Evolutionary conservation across 768 basidiomycete genomes (phyloP).

Genomic region (Lactarius hatsudake): DNA sequence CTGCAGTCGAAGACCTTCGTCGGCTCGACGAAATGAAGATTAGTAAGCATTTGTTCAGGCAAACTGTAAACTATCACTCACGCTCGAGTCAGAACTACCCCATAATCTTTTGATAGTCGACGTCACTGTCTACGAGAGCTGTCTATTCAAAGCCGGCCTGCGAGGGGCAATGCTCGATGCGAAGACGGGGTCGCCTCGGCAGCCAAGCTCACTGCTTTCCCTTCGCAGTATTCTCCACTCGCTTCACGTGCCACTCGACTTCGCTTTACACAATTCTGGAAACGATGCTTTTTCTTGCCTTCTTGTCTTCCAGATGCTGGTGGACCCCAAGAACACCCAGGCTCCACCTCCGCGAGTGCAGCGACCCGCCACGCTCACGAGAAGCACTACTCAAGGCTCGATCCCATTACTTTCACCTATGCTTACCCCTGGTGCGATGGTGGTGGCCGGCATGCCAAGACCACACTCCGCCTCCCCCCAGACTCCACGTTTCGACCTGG

Average conservation of each 20-base stretch:
- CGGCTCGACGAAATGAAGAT: conserved; percentile 78
- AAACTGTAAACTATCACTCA: conserved; percentile 4
- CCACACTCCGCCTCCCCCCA: conserved; percentile 19
- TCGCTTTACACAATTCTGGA: conserved; percentile 67
- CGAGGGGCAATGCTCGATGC: conserved; percentile 63
- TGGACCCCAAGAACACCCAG: conserved; percentile 51
- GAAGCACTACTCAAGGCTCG: conserved; percentile 10
- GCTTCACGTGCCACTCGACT: conserved; percentile 44
- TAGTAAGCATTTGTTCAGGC: conserved; percentile 46
- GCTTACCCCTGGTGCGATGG: conserved; percentile 18
- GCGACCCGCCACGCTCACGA: neutral
- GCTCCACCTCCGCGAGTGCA: conserved; percentile 28
- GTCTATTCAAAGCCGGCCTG: conserved; percentile 54
- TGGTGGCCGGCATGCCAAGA: conserved; percentile 6
- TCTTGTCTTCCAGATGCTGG: conserved; percentile 63
- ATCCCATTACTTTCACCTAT: conserved; percentile 23
- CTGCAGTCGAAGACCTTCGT: conserved; percentile 52
- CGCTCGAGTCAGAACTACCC: conserved; percentile 54
- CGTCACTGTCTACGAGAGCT: conserved; percentile 58
- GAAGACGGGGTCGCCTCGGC: conserved; percentile 51
- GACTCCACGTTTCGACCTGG: neutral
- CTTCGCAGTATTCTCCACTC: conserved; percentile 63
- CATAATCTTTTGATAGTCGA: conserved; percentile 71
- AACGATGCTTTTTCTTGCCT: conserved; percentile 75
- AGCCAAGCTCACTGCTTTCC: conserved; percentile 54